phyloP scores from a whole-genome alignment of 2,329 filamentous ascomycete genomes.

The Fusarium mundagurra region DNA sequence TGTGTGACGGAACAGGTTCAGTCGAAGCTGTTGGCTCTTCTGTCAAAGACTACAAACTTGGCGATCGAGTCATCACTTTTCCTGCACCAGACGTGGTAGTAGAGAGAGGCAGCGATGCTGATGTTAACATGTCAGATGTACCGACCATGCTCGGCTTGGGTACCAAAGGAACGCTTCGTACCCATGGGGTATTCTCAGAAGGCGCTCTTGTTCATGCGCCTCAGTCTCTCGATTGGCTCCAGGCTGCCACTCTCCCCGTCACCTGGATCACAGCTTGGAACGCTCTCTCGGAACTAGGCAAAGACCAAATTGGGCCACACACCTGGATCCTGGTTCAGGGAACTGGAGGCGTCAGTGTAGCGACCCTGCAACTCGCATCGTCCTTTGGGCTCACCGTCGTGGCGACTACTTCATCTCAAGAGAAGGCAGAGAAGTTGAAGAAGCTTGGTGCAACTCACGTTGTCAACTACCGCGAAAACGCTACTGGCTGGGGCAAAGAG shows the following conservation, averaged over 20 bases:
- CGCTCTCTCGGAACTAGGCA: slow-evolving; percentile 58
- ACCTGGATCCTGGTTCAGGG: slow-evolving; percentile 52
- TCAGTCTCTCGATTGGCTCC: slow-evolving; percentile 48
- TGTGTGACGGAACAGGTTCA: slow-evolving; percentile 55
- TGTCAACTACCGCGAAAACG: slow-evolving; percentile 68
- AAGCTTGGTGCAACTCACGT: slow-evolving; percentile 66
- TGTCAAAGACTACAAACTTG: slow-evolving; percentile 57
- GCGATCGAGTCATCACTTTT: slow-evolving; percentile 66
- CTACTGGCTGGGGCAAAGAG: slow-evolving; percentile 66
- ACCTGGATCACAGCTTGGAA: slow-evolving; percentile 63
- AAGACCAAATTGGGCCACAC: slow-evolving; percentile 50
- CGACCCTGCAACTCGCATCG: slow-evolving; percentile 53
- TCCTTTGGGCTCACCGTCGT: slow-evolving; percentile 64
- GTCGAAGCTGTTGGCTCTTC: slow-evolving; percentile 61
- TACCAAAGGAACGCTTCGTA: slow-evolving; percentile 65
- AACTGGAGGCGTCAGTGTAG: slow-evolving; percentile 53
- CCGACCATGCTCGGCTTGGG: slow-evolving; percentile 64
- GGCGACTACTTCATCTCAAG: slow-evolving; percentile 66
- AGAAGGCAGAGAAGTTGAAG: slow-evolving; percentile 63
- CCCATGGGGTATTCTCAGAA: slow-evolving; percentile 67
- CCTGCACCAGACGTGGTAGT: slow-evolving; percentile 44
- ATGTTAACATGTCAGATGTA: slow-evolving; percentile 39
- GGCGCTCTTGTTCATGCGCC: slow-evolving; percentile 65
- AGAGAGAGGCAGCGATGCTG: slow-evolving; percentile 36
- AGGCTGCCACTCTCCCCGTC: slow-evolving; percentile 58